A percentile compares a stretch with the other conserved stretches of the same genome.
phyloP scores from a whole-genome alignment of 257 asterid species.

The Echium plantagineum region DNA sequence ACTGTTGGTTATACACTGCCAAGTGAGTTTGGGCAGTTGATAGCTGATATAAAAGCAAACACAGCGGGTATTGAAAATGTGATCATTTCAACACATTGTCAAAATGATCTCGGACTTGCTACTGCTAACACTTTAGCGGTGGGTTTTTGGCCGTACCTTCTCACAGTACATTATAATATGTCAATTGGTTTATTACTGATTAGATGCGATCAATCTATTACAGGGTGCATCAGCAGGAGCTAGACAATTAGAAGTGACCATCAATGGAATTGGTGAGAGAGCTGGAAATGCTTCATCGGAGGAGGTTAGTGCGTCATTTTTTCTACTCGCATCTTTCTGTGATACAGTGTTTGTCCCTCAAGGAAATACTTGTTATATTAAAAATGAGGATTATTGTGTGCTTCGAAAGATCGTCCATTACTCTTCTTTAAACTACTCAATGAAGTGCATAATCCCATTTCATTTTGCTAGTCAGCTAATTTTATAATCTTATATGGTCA shows the following conservation, averaged over 20 bases:
- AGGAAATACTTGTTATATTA: no score
- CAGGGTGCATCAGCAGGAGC: constrained; percentile 97
- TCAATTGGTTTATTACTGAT: constrained; percentile 7
- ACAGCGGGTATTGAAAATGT: constrained; percentile 84
- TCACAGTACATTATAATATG: constrained; percentile 2
- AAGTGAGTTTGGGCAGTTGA: constrained; percentile 69
- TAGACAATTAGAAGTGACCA: constrained; percentile 89
- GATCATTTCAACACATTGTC: constrained; percentile 90
- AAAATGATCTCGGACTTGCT: constrained; percentile 94
- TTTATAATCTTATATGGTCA: no score
- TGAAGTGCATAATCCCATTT: no score
- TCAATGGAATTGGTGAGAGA: constrained; percentile 96
- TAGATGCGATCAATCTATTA: constrained; percentile 12
- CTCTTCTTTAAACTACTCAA: no score
- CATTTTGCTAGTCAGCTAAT: no score
- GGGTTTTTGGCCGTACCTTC: constrained; percentile 15
- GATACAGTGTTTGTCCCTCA: not conserved
- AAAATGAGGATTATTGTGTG: no score
- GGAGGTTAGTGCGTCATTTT: constrained; percentile 47
- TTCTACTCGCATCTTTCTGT: not conserved
- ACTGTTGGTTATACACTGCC: constrained; percentile 84
- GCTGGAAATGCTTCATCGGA: constrained; percentile 97
- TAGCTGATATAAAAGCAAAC: constrained; percentile 77
- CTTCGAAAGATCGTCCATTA: no score
- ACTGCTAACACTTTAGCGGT: constrained; percentile 86